Conservation (phyloP, 1,139 yeast species). For the Scheffersomyces parashehatae region DNA sequence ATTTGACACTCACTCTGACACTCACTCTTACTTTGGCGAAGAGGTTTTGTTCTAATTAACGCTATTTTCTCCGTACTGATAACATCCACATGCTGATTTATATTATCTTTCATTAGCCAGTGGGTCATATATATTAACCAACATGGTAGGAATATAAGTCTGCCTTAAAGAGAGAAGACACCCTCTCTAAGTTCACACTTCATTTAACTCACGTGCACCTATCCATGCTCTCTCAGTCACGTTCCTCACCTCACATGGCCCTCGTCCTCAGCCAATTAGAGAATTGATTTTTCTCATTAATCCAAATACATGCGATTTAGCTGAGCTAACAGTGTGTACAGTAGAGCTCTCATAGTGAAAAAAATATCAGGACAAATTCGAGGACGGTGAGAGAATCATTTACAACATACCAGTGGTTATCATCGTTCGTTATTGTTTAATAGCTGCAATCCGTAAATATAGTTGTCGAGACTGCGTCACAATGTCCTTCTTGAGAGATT, state of each 20-base stretch:
- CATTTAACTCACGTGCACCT: background rate
- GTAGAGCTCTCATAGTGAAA: background rate
- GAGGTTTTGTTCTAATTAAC: too few relatives aligned
- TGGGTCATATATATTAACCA: too few relatives aligned
- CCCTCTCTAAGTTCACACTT: too few relatives aligned
- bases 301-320: background rate
- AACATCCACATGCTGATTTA: too few relatives aligned
- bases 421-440: slow-evolving; percentile 2
- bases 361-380: slow-evolving; percentile 3
- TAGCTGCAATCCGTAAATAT: slow-evolving; percentile 1
- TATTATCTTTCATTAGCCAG: too few relatives aligned
- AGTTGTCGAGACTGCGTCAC: slow-evolving; percentile 4
- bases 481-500: slow-evolving; percentile 68
- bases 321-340: too few relatives aligned
- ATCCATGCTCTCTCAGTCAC: background rate
- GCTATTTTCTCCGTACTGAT: too few relatives aligned
- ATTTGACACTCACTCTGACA: background rate
- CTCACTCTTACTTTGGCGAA: background rate
- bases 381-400: slow-evolving; percentile 1
- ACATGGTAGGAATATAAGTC: too few relatives aligned
- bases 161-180: too few relatives aligned
- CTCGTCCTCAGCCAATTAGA: slow-evolving; percentile 26
- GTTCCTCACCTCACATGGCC: background rate
- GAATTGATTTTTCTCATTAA: slow-evolving; percentile 24
- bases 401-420: background rate